Evolutionary conservation across 78 protist genomes (phyloP).

Genomic region (Emiliania huxleyi): DNA sequence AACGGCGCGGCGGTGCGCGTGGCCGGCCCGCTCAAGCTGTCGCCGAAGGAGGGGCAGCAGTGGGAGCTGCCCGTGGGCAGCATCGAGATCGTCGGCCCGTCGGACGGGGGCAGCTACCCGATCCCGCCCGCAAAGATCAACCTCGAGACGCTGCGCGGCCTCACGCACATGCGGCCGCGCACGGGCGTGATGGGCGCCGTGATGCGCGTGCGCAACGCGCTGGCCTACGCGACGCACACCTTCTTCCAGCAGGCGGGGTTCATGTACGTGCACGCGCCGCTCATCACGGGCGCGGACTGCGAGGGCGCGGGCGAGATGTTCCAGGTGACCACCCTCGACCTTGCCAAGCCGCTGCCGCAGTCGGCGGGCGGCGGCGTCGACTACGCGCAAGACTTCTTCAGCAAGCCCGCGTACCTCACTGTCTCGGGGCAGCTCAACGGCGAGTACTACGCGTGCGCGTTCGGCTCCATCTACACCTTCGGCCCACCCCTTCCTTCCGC

Average conservation of each 20-base stretch:
- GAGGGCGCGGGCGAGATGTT: slow-evolving; percentile 93
- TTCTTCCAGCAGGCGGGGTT: slow-evolving; percentile 48
- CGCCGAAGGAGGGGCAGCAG: not conserved
- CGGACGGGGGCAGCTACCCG: slow-evolving; percentile 58
- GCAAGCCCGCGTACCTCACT: slow-evolving; percentile 68
- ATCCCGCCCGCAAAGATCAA: slow-evolving; percentile 74
- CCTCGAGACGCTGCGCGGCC: slow-evolving; percentile 78
- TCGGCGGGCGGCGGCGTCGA: not conserved
- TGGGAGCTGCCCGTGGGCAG: not conserved
- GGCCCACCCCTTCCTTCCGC: too few relatives aligned
- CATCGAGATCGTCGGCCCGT: slow-evolving; percentile 26
- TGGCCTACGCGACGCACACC: slow-evolving; percentile 50
- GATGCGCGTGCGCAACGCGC: slow-evolving; percentile 48
- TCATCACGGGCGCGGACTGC: slow-evolving; percentile 83
- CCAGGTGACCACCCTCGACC: slow-evolving; percentile 39
- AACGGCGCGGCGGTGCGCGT: not conserved
- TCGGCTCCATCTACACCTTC: slow-evolving; percentile 71
- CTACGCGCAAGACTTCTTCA: slow-evolving; percentile 24
- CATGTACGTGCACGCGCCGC: slow-evolving; percentile 74
- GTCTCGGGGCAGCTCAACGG: slow-evolving; percentile 80
- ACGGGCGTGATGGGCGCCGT: slow-evolving; percentile 50
- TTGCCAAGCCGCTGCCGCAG: not conserved
- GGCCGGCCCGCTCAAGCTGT: not conserved
- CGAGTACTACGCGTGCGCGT: slow-evolving; percentile 55
- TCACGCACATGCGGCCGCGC: slow-evolving; percentile 82